Conservation (phyloP, 345 rosid species). For the Gossypium turneri region DNA sequence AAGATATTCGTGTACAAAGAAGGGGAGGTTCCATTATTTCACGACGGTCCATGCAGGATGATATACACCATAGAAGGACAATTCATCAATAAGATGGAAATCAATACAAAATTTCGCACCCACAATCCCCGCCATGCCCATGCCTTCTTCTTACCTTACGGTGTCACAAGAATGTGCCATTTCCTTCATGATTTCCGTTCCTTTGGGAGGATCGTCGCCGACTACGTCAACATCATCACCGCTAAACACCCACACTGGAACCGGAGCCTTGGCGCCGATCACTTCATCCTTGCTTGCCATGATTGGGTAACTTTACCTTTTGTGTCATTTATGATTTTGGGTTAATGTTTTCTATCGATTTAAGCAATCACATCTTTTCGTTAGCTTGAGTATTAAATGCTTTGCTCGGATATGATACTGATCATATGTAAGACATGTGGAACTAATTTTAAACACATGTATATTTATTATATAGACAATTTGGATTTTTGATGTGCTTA, state of each 20-base stretch:
- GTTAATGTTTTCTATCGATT: too few relatives aligned
- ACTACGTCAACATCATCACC: neutral
- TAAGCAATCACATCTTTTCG: too few relatives aligned
- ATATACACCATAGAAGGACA: conserved; percentile 74
- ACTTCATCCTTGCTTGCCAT: neutral
- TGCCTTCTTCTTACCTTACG: neutral
- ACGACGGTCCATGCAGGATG: neutral
- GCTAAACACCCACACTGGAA: neutral
- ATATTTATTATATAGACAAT: too few relatives aligned
- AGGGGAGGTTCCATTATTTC: neutral
- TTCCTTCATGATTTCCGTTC: neutral
- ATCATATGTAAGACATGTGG: too few relatives aligned
- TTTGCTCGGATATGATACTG: too few relatives aligned
- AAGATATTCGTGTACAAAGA: conserved; percentile 49
- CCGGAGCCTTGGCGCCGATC: conserved; percentile 57
- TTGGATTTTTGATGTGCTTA: too few relatives aligned
- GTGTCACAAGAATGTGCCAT: neutral
- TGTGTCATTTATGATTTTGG: neutral
- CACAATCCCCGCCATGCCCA: neutral
- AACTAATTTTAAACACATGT: too few relatives aligned
- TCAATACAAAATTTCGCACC: neutral
- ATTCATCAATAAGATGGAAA: conserved; percentile 11
- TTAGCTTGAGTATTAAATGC: too few relatives aligned
- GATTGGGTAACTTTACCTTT: conserved; percentile 14
- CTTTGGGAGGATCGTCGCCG: neutral